Evolutionary conservation across 192 early-diverging fungal genomes (phyloP), one percentile per base, ranked within the genome.

Genomic region (Coemansia sp.): DNA sequence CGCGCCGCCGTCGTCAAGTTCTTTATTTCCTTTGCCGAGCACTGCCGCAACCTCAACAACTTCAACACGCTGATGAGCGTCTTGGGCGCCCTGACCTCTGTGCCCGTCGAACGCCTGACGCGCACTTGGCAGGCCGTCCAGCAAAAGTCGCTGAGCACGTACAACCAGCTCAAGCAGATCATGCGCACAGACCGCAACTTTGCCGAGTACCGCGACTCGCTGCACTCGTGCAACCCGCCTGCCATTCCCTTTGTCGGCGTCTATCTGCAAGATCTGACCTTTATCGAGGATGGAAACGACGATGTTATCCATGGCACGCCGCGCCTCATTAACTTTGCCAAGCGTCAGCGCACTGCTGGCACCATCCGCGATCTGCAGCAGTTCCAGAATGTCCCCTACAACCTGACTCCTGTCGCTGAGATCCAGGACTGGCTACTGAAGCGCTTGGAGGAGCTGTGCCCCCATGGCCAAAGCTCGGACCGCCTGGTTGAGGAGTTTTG

Each of bases 31-130:
- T 87, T 98, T 70, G 91, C 91, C 39, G 91, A 93, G 65, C 72
- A 86, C 75, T 94, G 95, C 84, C 89, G 90, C 27, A 68, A 75
- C 29, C 76, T 98, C 13, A 96, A 99, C 82, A 99, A 98, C 86
- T 99, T 94, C 71, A 95, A 94, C 75, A 92, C 94, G 10, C 86
- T 96, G 39, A 94, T 93, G 84, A 89, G 95, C 5, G 91, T 98
- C 34, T 86, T 95, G 9, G 93, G 94, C 32, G 94, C 92, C 8
- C 89, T 99, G 67, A 91, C 94, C 39, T 91, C 91, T 4, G 92
- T 93, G 2, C 89, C 94, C 4, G 87, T 99, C 50, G 90, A 92
- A 78, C 90, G 98, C 22, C 80, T 98, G 42, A 91, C 89, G 9
- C 88, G 93, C 40, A 97, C 98, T 2, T 97, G 95, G 95, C 94